phyloP scores from a whole-genome alignment of 305 asterid species.

The Salvia sclarea region DNA sequence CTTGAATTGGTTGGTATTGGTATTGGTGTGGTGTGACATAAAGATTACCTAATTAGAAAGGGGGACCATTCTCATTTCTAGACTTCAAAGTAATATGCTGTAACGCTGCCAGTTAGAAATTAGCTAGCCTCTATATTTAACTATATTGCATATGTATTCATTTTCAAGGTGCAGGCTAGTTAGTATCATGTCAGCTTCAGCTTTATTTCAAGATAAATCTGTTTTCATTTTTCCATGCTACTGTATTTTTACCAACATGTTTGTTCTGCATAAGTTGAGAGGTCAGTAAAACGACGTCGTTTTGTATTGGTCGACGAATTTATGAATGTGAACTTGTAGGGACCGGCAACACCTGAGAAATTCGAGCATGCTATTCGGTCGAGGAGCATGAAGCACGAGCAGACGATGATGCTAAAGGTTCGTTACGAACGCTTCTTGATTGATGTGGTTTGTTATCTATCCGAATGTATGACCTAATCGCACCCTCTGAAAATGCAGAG shows the following conservation, averaged over 20 bases:
- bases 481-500: constrained; percentile 46
- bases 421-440: background rate
- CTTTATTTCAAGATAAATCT: constrained; percentile 9
- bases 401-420: constrained; percentile 51
- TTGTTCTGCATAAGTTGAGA: background rate
- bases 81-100: background rate
- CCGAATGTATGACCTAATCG: background rate
- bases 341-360: constrained; percentile 84
- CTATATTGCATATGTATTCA: background rate
- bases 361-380: constrained; percentile 32
- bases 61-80: constrained; percentile 34
- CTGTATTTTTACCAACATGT: background rate
- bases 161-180: background rate
- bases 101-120: background rate
- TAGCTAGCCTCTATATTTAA: background rate
- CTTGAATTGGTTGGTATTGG: constrained; percentile 28
- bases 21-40: constrained; percentile 28
- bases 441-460: background rate
- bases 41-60: constrained; percentile 4
- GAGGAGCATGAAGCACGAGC: constrained; percentile 54
- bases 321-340: constrained; percentile 44
- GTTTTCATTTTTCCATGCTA: background rate
- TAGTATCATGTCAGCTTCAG: background rate
- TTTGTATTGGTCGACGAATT: background rate
- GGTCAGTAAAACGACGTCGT: background rate